Evolutionary conservation across 805 yeast species (phyloP), one percentile per base, ranked within the genome.

Genomic region (Teunomyces kruisii): DNA sequence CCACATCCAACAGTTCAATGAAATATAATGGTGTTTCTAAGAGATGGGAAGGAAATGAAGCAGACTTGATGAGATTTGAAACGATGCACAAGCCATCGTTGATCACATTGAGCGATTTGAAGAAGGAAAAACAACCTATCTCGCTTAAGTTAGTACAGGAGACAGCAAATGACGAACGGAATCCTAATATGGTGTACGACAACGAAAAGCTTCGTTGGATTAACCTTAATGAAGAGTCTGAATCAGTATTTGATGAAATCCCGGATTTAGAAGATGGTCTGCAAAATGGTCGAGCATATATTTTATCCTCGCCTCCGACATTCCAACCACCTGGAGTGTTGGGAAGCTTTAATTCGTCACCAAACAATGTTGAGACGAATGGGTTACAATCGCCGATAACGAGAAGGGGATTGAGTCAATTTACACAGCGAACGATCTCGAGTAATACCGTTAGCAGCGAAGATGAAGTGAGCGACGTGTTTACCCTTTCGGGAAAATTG

Each of bases 31-130:
- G 83, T 1, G 61, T 61, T 12, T 66, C 72, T 39, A 68, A 69
- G 51, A 65, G 67, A 37, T 84, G 88, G 89, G 83, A 79, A 53
- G 88, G 88, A 3, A 83, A 83, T 53, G 85, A 83, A 32, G 74
- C 70, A 26, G 86, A 81, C 16, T 59, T 81, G 39, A 53, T 70
- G 28, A 67, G 73, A 32, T 83, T 83, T 57, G 84, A 83, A 32
- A 42, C 47, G 10, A 47, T 57, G 13, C 61, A 61, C 19, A 68
- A 65, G 43, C 78, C 79, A 1, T 59, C 66, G 9, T 59, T 74
- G 40, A 73, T 74, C 30, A 62, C 71, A 28, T 40, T 51, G 27
- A 54, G 51, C 17, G 70, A 67, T 16, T 55, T 61, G 47, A 46
- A 53, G 33, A 39, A 37, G 15, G 44, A 22, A 13, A 42, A 42